Percentiles rank a stretch among this genome's conserved stretches.
These are phyloP conservation scores for Dendrobium huoshanense DNA, from an alignment of 106 monocot genomes.

Conservation along the genomic window DNA sequence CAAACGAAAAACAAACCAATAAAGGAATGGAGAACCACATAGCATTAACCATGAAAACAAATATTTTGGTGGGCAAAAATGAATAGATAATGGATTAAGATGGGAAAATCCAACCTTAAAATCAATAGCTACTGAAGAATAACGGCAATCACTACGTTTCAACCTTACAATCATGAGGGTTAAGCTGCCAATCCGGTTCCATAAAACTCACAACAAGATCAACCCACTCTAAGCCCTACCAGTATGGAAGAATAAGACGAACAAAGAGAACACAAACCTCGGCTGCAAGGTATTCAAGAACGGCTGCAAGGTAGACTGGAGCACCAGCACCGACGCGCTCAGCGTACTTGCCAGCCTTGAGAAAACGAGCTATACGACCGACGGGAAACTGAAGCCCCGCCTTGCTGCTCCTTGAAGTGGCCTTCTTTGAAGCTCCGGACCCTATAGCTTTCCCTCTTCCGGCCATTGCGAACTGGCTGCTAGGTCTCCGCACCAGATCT, in stretches of 20 bases:
- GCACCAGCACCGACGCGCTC: slow-evolving; percentile 41
- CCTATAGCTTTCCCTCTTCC: slow-evolving; percentile 31
- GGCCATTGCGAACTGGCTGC: slow-evolving; percentile 13
- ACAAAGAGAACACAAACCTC: slow-evolving; percentile 10
- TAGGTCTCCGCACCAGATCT: no score
- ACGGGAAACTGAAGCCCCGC: slow-evolving; percentile 59
- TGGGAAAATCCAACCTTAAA: no score
- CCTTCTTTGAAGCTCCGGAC: slow-evolving; percentile 28
- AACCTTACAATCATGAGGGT: no score
- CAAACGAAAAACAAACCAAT: no score
- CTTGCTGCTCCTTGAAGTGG: slow-evolving; percentile 49
- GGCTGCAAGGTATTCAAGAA: slow-evolving; percentile 45
- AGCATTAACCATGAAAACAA: no score
- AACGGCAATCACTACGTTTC: no score
- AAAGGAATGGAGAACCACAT: not conserved
- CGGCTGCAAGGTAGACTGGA: slow-evolving; percentile 49
- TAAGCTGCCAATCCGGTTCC: no score
- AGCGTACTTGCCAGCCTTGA: slow-evolving; percentile 57
- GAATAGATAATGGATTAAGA: no score
- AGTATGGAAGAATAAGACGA: not conserved
- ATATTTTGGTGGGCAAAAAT: no score
- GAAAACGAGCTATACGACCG: slow-evolving; percentile 42
- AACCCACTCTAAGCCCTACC: not conserved
- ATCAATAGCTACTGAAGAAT: no score
- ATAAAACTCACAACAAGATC: no score